Percentiles rank a stretch among this genome's conserved stretches.
Evolutionary conservation across 225 moss, liverwort and hornwort species (phyloP).

Genomic region (Pseudisothecium myosuroides): DNA sequence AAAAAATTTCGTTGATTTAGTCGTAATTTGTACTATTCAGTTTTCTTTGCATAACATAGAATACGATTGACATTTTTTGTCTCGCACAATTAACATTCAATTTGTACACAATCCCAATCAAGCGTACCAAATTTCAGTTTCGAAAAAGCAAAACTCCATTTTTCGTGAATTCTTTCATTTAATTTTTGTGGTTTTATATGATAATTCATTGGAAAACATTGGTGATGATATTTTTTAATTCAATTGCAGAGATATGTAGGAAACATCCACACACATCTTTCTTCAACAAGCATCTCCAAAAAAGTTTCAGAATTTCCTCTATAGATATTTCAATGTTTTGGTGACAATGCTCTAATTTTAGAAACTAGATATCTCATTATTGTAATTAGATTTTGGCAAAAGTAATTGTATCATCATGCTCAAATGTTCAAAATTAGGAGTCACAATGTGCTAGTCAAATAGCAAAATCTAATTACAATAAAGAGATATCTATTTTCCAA

Average conservation of each 20-base stretch:
- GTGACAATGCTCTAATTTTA: background rate
- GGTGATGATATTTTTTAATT: background rate
- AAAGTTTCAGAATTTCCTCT: background rate
- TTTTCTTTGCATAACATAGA: background rate
- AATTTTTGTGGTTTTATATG: background rate
- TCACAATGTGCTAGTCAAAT: too few relatives aligned
- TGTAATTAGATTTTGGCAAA: background rate
- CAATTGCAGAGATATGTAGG: background rate
- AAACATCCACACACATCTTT: background rate
- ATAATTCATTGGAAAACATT: background rate
- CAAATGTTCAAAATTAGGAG: too few relatives aligned
- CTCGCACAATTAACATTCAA: too few relatives aligned
- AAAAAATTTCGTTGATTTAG: background rate
- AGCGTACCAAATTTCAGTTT: background rate
- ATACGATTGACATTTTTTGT: background rate
- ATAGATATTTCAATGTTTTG: background rate
- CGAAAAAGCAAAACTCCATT: rapidly evolving
- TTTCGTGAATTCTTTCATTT: background rate
- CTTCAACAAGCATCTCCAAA: background rate
- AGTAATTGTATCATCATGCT: too few relatives aligned
- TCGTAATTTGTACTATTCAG: background rate
- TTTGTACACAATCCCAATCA: background rate
- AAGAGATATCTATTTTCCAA: too few relatives aligned
- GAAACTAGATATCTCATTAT: background rate
- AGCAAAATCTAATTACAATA: too few relatives aligned